Conservation (phyloP, 768 basidiomycete genomes). For the Kwoniella heveanensis region DNA sequence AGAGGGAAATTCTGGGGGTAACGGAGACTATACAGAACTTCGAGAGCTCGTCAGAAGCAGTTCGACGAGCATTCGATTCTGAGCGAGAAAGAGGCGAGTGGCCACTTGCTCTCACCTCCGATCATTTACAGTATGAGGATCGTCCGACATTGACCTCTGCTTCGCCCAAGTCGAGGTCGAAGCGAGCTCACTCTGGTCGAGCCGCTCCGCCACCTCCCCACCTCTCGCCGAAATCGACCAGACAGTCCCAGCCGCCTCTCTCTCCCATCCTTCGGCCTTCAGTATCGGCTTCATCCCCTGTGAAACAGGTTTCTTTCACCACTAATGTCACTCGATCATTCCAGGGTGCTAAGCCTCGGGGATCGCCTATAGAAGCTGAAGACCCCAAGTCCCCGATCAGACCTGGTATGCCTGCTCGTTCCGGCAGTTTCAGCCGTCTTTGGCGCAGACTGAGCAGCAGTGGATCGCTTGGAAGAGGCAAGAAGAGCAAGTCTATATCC, state of each 20-base stretch:
- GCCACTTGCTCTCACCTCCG: not conserved
- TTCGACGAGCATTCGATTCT: slow-evolving; percentile 5
- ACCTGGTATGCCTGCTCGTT: slow-evolving; percentile 11
- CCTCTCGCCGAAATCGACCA: not conserved
- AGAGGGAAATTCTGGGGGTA: not conserved
- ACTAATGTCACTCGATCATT: not conserved
- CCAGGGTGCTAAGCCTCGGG: not conserved
- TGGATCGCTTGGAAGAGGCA: slow-evolving; percentile 4
- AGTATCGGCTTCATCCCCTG: slow-evolving; percentile 1
- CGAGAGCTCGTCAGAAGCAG: slow-evolving; percentile 4
- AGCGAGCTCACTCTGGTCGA: not conserved
- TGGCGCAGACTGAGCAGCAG: slow-evolving; percentile 17
- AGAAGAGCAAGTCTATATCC: slow-evolving; percentile 9
- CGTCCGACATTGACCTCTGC: not conserved
- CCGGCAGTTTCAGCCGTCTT: slow-evolving; percentile 16
- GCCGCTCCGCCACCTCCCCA: slow-evolving; percentile 7
- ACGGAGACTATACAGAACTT: not conserved
- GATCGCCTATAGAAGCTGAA: not conserved
- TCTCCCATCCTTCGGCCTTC: slow-evolving; percentile 9
- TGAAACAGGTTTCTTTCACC: slow-evolving; percentile 16
- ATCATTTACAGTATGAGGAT: not conserved
- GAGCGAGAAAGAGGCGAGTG: slow-evolving; percentile 13
- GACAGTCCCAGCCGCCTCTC: not conserved
- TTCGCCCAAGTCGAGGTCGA: not conserved
- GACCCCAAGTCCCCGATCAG: not conserved